phyloP scores from a whole-genome alignment of 2,329 filamentous ascomycete species.

The Diaporthe australafricana region DNA sequence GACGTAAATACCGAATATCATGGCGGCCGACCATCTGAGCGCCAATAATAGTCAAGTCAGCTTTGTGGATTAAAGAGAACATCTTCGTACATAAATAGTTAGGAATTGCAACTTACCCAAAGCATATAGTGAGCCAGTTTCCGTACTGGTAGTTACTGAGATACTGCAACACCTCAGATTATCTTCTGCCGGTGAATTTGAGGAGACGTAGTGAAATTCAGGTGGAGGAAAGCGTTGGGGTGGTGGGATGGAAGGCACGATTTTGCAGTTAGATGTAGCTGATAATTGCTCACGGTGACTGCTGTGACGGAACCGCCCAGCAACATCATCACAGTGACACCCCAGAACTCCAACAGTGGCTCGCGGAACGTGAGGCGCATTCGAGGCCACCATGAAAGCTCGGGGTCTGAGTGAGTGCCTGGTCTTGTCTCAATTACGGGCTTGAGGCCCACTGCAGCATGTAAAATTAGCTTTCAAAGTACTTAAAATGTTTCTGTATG shows the following conservation, averaged over 20 bases:
- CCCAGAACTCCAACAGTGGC: constrained; percentile 26
- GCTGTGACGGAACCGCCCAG: constrained; percentile 12
- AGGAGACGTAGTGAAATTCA: background rate
- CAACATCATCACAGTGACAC: constrained; percentile 10
- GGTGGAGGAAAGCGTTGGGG: no score
- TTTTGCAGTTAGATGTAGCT: no score
- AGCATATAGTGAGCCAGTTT: constrained; percentile 23
- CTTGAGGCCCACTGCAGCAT: constrained; percentile 17
- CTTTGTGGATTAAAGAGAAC: background rate
- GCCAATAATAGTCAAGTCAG: background rate
- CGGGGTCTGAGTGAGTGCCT: background rate
- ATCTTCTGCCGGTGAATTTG: background rate
- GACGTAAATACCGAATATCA: constrained; percentile 27
- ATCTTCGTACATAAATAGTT: no score
- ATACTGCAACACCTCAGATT: background rate
- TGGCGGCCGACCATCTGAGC: constrained; percentile 17
- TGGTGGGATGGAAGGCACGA: no score
- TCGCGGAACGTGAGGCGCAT: constrained; percentile 14
- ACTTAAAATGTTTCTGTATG: no score
- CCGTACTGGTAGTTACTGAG: constrained; percentile 14
- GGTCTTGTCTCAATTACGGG: background rate
- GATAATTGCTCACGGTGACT: background rate
- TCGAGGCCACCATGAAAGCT: constrained; percentile 16
- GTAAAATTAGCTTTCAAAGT: no score
- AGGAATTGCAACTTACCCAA: background rate